Evolutionary conservation across 2,329 filamentous ascomycete species (phyloP).

Genomic region (Cercospora sp.): DNA sequence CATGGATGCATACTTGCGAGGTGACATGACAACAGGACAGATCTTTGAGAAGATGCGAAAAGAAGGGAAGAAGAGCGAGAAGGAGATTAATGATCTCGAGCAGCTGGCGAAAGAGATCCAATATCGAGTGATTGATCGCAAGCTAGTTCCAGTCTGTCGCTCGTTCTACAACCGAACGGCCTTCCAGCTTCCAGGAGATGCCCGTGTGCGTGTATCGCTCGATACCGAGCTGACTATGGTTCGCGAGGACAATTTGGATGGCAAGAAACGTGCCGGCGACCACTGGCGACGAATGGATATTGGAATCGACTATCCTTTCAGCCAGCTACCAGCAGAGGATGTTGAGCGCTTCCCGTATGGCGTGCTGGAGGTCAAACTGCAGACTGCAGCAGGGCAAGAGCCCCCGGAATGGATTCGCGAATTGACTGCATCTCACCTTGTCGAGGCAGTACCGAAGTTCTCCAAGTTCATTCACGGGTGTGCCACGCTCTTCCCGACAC

Average conservation of each 20-base stretch:
- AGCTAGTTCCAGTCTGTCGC: conserved; percentile 83
- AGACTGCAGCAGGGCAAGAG: conserved; percentile 92
- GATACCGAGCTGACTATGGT: conserved; percentile 95
- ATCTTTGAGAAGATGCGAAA: conserved; percentile 97
- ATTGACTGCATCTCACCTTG: conserved; percentile 86
- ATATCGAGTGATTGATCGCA: conserved; percentile 84
- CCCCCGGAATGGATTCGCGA: conserved; percentile 96
- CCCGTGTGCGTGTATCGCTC: conserved; percentile 90
- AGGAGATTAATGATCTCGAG: conserved; percentile 88
- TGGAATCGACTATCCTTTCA: conserved; percentile 92
- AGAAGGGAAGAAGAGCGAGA: conserved; percentile 89
- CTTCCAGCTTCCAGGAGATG: conserved; percentile 95
- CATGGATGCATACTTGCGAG: conserved; percentile 84
- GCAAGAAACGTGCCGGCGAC: conserved; percentile 69
- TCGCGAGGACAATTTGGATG: conserved; percentile 92
- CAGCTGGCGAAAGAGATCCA: conserved; percentile 88
- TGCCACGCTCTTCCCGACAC: conserved; percentile 79
- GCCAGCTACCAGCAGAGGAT: conserved; percentile 80
- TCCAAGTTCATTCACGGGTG: conserved; percentile 98
- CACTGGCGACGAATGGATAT: conserved; percentile 99
- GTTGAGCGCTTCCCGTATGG: conserved; percentile 93
- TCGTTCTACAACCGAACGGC: conserved; percentile 98
- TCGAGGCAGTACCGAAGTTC: conserved; percentile 98
- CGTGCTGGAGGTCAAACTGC: conserved; percentile 93
- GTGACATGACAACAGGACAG: conserved; percentile 78